Evolutionary conservation across 345 rosid species (phyloP), one percentile per base, ranked within the genome.

Genomic region (Salix caprea): DNA sequence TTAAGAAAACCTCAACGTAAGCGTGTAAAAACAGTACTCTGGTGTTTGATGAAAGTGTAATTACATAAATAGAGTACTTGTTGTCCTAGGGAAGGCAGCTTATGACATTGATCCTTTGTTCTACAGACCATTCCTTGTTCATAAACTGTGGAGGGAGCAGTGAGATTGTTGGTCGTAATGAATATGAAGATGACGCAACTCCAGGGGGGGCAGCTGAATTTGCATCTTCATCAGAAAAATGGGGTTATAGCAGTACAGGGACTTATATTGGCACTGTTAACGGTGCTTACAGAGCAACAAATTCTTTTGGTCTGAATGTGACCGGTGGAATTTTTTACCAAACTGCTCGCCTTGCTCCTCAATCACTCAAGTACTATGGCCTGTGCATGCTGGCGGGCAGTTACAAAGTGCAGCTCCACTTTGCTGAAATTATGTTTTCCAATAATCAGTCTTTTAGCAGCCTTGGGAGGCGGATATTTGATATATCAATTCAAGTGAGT

Each of bases 171-270:
- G 86, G 58, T 14, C 80, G 82, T 48, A 74, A 89, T 54, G 65
- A 12, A 2, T 96, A 89, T 77, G 82, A 40, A 60, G 97, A 83
- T 7, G 98, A 96, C 82, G 74, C 74, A 34, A 81, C 40, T 42
- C 0, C 9, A 1, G 2, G 56, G 7, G 96, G 96, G 24, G 26
- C 68, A 64, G 81, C 99, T 16, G 44, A 1, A 69, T 93, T 90
- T 74, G 4, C 34, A 44, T 30, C 84, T 44, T 54, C 32, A 7
- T 44, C 42, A 52, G 84, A 77, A 18, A 81, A 23, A 66, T 91
- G 98, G 99, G 97, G 85, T 64, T 91, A 89, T 42, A 96, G 98
- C 65, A 96, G 91, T 30, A 85, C 92, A 1, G 99, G 99, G 39
- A 9, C 11, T 72, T 91, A 67, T 68, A 4, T 87, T 0, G 34